phyloP scores from a whole-genome alignment of 208 protist genomes.

The Crithidia thermophila region DNA sequence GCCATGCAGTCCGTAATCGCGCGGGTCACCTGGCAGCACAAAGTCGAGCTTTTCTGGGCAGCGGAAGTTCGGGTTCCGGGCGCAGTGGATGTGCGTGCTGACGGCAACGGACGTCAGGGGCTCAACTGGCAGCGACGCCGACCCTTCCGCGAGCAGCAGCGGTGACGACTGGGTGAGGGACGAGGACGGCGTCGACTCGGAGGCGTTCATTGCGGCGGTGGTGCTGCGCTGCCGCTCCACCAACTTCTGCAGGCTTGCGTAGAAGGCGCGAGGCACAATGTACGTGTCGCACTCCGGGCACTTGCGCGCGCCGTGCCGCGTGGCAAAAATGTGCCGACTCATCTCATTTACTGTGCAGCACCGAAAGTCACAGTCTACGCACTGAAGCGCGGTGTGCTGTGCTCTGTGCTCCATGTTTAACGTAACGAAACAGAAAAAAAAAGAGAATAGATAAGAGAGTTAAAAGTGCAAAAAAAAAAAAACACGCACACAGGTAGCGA shows the following conservation, averaged over 20 bases:
- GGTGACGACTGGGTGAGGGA: conserved; percentile 1
- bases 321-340: conserved; percentile 38
- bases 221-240: conserved; percentile 25
- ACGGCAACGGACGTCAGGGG: conserved; percentile 22
- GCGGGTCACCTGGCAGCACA: conserved; percentile 12
- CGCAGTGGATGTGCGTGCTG: conserved; percentile 20
- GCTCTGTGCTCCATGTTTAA: not conserved
- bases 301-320: conserved; percentile 33
- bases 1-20: conserved; percentile 20
- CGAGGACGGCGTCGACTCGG: not conserved
- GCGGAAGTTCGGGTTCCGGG: conserved; percentile 21
- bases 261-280: conserved; percentile 45
- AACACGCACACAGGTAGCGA: too few relatives aligned
- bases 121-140: not conserved
- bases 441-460: not conserved
- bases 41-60: conserved; percentile 35
- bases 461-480: conserved; percentile 12
- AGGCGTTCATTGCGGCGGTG: not conserved
- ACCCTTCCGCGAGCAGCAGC: not conserved
- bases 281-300: conserved; percentile 41
- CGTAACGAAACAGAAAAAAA: conserved; percentile 4
- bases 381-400: conserved; percentile 22
- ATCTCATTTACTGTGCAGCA: conserved; percentile 39
- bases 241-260: conserved; percentile 32
- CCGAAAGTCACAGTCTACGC: conserved; percentile 36